Evolutionary conservation across 768 basidiomycete genomes (phyloP).

Genomic region (Tulasnella sp.): DNA sequence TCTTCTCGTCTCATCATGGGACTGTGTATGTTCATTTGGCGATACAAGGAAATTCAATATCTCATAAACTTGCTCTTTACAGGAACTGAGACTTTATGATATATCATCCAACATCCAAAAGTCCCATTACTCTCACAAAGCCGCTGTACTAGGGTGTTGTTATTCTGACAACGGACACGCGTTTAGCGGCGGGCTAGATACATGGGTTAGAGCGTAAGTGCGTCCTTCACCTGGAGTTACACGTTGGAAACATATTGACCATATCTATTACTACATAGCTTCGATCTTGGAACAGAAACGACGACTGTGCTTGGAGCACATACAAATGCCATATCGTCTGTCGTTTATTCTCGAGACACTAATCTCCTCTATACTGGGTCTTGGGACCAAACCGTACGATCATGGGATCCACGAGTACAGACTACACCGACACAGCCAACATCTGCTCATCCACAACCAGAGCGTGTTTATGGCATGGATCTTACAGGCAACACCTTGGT

Average conservation of each 20-base stretch:
- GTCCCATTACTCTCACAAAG: conserved; percentile 78
- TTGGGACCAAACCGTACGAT: conserved; percentile 80
- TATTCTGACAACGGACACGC: conserved; percentile 56
- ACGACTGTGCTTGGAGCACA: conserved; percentile 68
- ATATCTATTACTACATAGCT: conserved; percentile 32
- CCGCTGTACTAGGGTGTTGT: conserved; percentile 72
- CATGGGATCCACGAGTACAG: conserved; percentile 69
- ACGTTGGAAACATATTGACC: not conserved
- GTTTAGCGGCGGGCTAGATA: conserved; percentile 81
- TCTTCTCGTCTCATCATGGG: conserved; percentile 82
- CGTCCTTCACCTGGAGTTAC: not conserved
- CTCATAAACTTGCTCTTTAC: conserved; percentile 23
- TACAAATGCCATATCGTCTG: conserved; percentile 61
- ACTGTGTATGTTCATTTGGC: conserved; percentile 40
- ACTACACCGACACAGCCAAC: conserved; percentile 36
- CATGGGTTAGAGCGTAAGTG: conserved; percentile 66
- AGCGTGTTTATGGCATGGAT: conserved; percentile 78
- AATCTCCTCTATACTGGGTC: conserved; percentile 73
- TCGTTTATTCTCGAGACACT: conserved; percentile 55
- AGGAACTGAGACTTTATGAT: conserved; percentile 52
- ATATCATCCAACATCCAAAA: conserved; percentile 46
- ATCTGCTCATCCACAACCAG: conserved; percentile 54
- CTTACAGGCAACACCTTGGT: conserved; percentile 67
- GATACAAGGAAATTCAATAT: conserved; percentile 27
- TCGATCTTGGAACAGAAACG: conserved; percentile 64